Evolutionary conservation across 2,329 filamentous ascomycete species (phyloP).

Genomic region (Epichloe baconii): DNA sequence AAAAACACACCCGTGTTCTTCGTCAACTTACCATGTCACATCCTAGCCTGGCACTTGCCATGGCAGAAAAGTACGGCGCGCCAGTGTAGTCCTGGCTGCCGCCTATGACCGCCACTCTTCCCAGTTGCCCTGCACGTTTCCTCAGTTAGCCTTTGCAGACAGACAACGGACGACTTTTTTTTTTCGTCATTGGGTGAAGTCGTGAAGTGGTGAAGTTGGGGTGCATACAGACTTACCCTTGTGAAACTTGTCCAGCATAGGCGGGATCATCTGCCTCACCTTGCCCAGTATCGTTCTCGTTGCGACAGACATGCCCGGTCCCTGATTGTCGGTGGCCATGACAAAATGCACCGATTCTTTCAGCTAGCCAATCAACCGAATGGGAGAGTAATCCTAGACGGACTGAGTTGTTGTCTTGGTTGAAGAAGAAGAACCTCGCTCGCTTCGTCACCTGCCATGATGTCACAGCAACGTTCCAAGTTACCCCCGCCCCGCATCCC

Average conservation of each 20-base stretch:
- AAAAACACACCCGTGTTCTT: background rate
- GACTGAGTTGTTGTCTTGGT: too few relatives aligned
- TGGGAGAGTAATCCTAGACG: too few relatives aligned
- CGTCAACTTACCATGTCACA: slow-evolving; percentile 62
- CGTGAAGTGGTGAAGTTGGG: too few relatives aligned
- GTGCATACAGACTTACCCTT: slow-evolving; percentile 51
- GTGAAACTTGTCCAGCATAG: slow-evolving; percentile 90
- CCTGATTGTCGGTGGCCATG: slow-evolving; percentile 12
- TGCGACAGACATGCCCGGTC: slow-evolving; percentile 46
- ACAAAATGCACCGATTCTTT: background rate
- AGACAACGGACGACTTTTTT: background rate
- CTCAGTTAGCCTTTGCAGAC: slow-evolving; percentile 1
- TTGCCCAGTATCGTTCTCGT: slow-evolving; percentile 67
- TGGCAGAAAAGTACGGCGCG: slow-evolving; percentile 94
- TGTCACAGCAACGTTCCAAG: too few relatives aligned
- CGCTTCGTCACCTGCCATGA: too few relatives aligned
- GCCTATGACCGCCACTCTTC: slow-evolving; percentile 84
- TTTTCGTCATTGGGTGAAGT: too few relatives aligned
- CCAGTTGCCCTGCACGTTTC: slow-evolving; percentile 63
- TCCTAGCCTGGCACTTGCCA: slow-evolving; percentile 83
- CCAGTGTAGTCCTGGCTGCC: slow-evolving; percentile 95
- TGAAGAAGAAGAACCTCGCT: too few relatives aligned
- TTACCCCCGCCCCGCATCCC: too few relatives aligned
- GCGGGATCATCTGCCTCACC: slow-evolving; percentile 82
- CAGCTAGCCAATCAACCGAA: too few relatives aligned